A percentile compares a stretch with the other conserved stretches of the same genome.
Conservation (phyloP, 352 stramenopile genomes). For the Blastocystis sp. region DNA sequence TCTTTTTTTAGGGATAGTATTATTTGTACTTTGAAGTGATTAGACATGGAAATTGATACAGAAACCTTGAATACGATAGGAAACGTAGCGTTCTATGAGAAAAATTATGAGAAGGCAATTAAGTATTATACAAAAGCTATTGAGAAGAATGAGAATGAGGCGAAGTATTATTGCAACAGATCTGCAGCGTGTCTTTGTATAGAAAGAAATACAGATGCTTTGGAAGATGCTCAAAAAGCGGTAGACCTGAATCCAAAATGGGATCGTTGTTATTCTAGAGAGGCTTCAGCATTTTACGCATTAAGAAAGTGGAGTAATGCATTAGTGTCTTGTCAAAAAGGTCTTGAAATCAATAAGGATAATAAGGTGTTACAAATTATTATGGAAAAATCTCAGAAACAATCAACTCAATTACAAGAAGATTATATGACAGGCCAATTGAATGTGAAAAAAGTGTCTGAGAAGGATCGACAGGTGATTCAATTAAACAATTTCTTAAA, state of each 20-base stretch:
- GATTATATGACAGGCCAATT: background rate
- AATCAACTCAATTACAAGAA: background rate
- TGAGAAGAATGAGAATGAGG: constrained; percentile 55
- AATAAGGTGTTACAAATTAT: constrained; percentile 19
- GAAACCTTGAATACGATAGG: constrained; percentile 61
- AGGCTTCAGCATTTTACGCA: constrained; percentile 21
- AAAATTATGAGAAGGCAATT: constrained; percentile 52
- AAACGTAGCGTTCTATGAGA: constrained; percentile 53
- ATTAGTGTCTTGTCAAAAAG: constrained; percentile 36
- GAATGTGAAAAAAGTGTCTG: constrained; percentile 40
- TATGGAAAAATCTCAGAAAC: background rate
- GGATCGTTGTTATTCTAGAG: constrained; percentile 22
- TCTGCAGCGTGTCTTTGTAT: constrained; percentile 16
- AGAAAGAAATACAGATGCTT: constrained; percentile 40
- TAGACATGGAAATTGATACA: too few relatives aligned
- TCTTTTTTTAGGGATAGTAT: too few relatives aligned
- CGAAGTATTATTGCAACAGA: constrained; percentile 51
- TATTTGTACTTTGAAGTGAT: too few relatives aligned
- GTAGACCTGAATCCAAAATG: constrained; percentile 41
- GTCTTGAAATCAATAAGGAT: background rate
- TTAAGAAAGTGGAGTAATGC: constrained; percentile 35
- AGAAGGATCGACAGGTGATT: too few relatives aligned
- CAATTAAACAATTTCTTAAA: too few relatives aligned
- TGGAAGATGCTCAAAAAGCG: constrained; percentile 48
- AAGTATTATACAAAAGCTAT: constrained; percentile 59